phyloP scores from a whole-genome alignment of 805 yeast genomes.

The Lachancea meyersii region DNA sequence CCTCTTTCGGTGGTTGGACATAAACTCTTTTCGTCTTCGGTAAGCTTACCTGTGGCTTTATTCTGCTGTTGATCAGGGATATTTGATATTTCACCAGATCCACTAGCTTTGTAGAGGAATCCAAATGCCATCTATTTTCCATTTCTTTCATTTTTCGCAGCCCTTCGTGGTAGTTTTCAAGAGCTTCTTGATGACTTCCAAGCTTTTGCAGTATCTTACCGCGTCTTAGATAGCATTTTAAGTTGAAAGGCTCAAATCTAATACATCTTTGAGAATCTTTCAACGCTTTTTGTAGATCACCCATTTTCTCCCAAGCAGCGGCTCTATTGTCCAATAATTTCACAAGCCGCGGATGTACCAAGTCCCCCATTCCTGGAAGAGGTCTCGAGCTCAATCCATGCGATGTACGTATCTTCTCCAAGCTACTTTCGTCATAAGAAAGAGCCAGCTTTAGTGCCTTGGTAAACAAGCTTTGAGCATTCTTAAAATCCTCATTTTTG shows the following conservation, averaged over 20 bases:
- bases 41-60: not conserved
- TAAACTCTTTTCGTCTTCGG: not conserved
- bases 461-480: conserved; percentile 26
- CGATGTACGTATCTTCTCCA: conserved; percentile 13
- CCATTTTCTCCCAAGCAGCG: conserved; percentile 27
- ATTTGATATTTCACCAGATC: conserved; percentile 16
- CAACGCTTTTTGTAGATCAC: conserved; percentile 20
- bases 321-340: conserved; percentile 25
- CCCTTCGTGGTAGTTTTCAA: conserved; percentile 17
- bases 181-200: conserved; percentile 19
- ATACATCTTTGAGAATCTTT: conserved; percentile 18
- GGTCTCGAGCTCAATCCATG: conserved; percentile 12
- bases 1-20: not conserved
- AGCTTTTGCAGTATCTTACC: conserved; percentile 24
- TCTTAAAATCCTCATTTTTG: conserved; percentile 19
- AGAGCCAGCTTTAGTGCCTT: conserved; percentile 24
- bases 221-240: conserved; percentile 25
- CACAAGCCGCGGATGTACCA: conserved; percentile 26
- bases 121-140: conserved; percentile 10
- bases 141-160: conserved; percentile 14
- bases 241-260: conserved; percentile 23
- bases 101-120: conserved; percentile 13
- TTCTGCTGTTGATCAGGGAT: conserved; percentile 6
- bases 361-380: conserved; percentile 7
- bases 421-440: conserved; percentile 18